Evolutionary conservation across 305 asterid species (phyloP), one percentile per base, ranked within the genome.

Genomic region (Fraxinus velutina): DNA sequence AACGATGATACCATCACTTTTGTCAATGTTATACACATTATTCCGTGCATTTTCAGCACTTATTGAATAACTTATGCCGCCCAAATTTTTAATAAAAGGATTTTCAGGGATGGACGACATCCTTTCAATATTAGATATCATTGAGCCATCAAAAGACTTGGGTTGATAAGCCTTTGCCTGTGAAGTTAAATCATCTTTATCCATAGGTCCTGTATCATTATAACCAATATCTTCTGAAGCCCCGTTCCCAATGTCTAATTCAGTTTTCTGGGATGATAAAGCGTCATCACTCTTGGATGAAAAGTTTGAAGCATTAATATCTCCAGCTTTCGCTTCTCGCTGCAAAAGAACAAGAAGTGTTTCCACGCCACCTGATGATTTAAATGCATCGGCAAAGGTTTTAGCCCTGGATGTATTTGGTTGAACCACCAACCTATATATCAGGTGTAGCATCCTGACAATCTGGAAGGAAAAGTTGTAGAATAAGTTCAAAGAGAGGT

Each of bases 41-140:
- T 96, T 96, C 88, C 99, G 88, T 73, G 99, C 99, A 88, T 94
- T 96, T 89, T 96, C 98, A 83, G 98, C 95, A 88, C 93, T 94
- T 80, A 94, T 94, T 79, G 94, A 87, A 88, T 86, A 89, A 86
- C 92, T 92, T 85, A 96, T 94, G 73, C 99, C 97, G 17, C 99
- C 97, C 90, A 92, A 86, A 83, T 89, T 92, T 87, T 84, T 95
- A 66, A 76, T 44, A 70, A 84, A 88, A 60, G 87, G 89, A 86
- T 90, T 87, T 82, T 91, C 97, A 55, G 96, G 86, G 84, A 90
- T 81, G 79, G 96, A 93, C 27, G 91, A 79, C 84, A 81, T 88
- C 92, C 94, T 90, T 84, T 81, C 90, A 77, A 89, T 78, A 78
- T 76, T 84, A 86, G 91, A 82, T 83, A 83, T 86, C 77, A 60